Evolutionary conservation across 805 yeast genomes (phyloP), one percentile per base, ranked within the genome.

Genomic region (Saccharomycopsis vini): DNA sequence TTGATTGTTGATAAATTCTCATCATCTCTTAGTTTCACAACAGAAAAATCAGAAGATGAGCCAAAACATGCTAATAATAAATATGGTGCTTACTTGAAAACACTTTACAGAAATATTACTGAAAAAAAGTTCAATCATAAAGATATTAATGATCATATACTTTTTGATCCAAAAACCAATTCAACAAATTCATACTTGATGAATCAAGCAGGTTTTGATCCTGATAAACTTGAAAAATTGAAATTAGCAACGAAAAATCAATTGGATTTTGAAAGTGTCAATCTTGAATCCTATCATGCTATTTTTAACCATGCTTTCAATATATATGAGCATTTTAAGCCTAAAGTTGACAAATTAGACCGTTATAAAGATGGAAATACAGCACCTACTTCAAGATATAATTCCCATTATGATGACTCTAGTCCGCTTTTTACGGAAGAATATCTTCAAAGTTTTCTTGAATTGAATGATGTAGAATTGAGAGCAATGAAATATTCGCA

Each of bases 351-450:
- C 1, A 60, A 62, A 20, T 59, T 79, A 37, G 63, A 62, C 21
- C 60, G 59, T 5, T 78, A 76, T 55, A 61, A 61, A 23, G 60
- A 70, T 7, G 63, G 65, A 2, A 66, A 72, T 7, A 59, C 77
- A 46, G 72, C 74, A 20, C 72, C 70, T 50, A 78, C 73, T 51
- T 79, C 79, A 1, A 68, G 77, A 21, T 77, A 72, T 53, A 74
- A 64, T 46, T 60, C 58, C 3, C 58, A 53, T 33, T 59, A 52
- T 26, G 56, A 49, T 30, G 61, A 60, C 19, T 20, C 18, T 28
- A 18, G n/a, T 5, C 71, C 68, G 0, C 57, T 70, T 0, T 68
- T 77, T 52, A 67, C 78, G 5, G 83, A 79, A 50, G 63, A 68
- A 15, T 77, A 73, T 55, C 61, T 80, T 29, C 59, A 66, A 2